Conservation (phyloP, 106 monocot genomes). For the Phalaenopsis equestris region DNA sequence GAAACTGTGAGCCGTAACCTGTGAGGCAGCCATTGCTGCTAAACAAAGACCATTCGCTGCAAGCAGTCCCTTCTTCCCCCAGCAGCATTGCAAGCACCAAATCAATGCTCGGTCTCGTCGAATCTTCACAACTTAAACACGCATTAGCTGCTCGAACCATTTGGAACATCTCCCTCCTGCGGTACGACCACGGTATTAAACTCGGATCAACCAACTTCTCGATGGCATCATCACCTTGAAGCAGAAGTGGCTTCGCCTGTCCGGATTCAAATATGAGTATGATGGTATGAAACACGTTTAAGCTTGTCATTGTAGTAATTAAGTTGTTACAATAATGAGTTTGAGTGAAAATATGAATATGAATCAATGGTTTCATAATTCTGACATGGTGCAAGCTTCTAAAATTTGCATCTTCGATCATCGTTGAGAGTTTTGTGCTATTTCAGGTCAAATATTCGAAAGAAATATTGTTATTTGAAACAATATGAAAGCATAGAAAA, state of each 20-base stretch:
- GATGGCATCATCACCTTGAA: slow-evolving; percentile 36
- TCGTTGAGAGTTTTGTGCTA: too few relatives aligned
- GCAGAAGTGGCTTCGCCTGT: slow-evolving; percentile 68
- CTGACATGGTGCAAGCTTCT: too few relatives aligned
- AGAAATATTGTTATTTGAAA: too few relatives aligned
- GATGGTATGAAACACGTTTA: neutral
- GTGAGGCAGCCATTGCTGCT: slow-evolving; percentile 25
- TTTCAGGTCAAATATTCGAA: too few relatives aligned
- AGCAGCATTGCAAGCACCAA: slow-evolving; percentile 51
- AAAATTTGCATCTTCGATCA: too few relatives aligned
- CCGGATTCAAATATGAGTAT: neutral
- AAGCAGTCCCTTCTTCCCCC: slow-evolving; percentile 27
- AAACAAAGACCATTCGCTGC: slow-evolving; percentile 30
- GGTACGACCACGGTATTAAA: slow-evolving; percentile 26
- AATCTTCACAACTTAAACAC: slow-evolving; percentile 53
- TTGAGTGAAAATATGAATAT: too few relatives aligned
- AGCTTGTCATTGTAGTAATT: too few relatives aligned
- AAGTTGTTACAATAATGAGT: too few relatives aligned
- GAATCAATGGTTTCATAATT: too few relatives aligned
- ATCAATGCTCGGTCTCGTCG: slow-evolving; percentile 49
- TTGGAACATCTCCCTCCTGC: slow-evolving; percentile 35
- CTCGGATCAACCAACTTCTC: slow-evolving; percentile 54
- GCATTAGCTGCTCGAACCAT: slow-evolving; percentile 52
- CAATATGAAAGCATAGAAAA: too few relatives aligned
- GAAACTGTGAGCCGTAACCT: slow-evolving; percentile 24